Percentiles rank a stretch among this genome's conserved stretches.
Conservation (phyloP, 495 filamentous ascomycete species). For the Lindgomyces ingoldianus region DNA sequence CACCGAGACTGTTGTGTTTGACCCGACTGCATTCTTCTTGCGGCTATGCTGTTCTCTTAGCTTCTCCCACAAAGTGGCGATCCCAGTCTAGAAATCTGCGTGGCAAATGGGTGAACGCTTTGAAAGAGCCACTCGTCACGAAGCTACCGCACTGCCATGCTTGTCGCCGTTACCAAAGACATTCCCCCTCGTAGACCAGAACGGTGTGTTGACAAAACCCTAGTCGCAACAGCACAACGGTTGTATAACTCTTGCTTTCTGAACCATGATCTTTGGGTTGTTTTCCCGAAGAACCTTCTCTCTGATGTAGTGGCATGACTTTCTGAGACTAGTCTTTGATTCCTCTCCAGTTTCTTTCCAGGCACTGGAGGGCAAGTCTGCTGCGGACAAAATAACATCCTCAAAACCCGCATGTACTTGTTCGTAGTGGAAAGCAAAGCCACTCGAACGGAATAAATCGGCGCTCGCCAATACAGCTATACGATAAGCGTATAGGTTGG, state of each 20-base stretch:
- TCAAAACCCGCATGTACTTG: slow-evolving; percentile 46
- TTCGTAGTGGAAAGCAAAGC: slow-evolving; percentile 22
- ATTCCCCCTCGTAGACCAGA: slow-evolving; percentile 13
- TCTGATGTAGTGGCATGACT: slow-evolving; percentile 58
- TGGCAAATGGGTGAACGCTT: slow-evolving; percentile 10
- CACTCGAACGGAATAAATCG: slow-evolving; percentile 27
- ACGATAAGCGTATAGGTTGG: slow-evolving; percentile 37
- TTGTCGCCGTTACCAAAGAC: slow-evolving; percentile 2
- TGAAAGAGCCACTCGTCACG: slow-evolving; percentile 20
- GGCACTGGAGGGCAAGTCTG: slow-evolving; percentile 23
- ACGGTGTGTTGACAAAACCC: slow-evolving; percentile 34
- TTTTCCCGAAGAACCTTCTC: slow-evolving; percentile 44
- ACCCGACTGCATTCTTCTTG: slow-evolving; percentile 6
- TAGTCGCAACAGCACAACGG: slow-evolving; percentile 45
- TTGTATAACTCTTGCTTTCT: slow-evolving; percentile 46
- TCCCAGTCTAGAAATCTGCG: neutral
- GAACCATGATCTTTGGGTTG: slow-evolving; percentile 29
- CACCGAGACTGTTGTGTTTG: slow-evolving; percentile 15
- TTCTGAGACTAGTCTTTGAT: slow-evolving; percentile 48
- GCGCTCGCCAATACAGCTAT: slow-evolving; percentile 43
- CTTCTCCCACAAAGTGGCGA: slow-evolving; percentile 5
- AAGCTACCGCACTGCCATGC: slow-evolving; percentile 1
- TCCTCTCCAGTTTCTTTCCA: slow-evolving; percentile 36
- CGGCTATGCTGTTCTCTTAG: neutral
- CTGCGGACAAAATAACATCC: slow-evolving; percentile 49